Evolutionary conservation across 2,329 filamentous ascomycete species (phyloP).

Genomic region (Ustulina deusta): DNA sequence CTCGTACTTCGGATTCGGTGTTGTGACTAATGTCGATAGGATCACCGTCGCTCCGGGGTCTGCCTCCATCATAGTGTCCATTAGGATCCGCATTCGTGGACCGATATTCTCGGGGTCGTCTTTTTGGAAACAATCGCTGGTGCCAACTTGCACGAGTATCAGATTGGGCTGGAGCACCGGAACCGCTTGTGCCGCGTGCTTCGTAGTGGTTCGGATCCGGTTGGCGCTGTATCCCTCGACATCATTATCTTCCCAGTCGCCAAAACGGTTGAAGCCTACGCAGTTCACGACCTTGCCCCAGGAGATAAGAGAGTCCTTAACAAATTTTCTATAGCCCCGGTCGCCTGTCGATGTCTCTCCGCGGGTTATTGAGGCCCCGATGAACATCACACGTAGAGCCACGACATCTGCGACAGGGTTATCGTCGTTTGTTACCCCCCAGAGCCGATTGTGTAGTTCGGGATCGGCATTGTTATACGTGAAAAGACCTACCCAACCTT

Average conservation of each 20-base stretch:
- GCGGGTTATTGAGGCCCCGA: slow-evolving; percentile 47
- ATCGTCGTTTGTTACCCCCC: not conserved
- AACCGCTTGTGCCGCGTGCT: slow-evolving; percentile 43
- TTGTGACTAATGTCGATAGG: slow-evolving; percentile 47
- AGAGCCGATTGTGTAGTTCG: slow-evolving; percentile 37
- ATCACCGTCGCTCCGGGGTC: slow-evolving; percentile 44
- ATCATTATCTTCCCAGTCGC: slow-evolving; percentile 48
- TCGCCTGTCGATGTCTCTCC: slow-evolving; percentile 45
- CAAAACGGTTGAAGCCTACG: slow-evolving; percentile 49
- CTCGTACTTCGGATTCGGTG: slow-evolving; percentile 43
- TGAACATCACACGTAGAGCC: slow-evolving; percentile 47
- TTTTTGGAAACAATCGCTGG: slow-evolving; percentile 48
- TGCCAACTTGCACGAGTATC: slow-evolving; percentile 47
- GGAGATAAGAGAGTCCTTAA: slow-evolving; percentile 44
- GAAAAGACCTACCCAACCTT: slow-evolving; percentile 36
- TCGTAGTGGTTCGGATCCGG: slow-evolving; percentile 42
- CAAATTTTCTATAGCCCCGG: slow-evolving; percentile 46
- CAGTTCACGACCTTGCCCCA: slow-evolving; percentile 46
- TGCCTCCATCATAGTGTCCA: slow-evolving; percentile 41
- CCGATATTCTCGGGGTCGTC: slow-evolving; percentile 42
- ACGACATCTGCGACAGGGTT: slow-evolving; percentile 21
- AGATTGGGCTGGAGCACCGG: slow-evolving; percentile 48
- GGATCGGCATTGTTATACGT: slow-evolving; percentile 39
- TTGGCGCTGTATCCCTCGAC: slow-evolving; percentile 45
- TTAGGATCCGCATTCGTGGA: slow-evolving; percentile 42